Conservation (phyloP, 306 rosid genomes). For the Sesbania bispinosa region DNA sequence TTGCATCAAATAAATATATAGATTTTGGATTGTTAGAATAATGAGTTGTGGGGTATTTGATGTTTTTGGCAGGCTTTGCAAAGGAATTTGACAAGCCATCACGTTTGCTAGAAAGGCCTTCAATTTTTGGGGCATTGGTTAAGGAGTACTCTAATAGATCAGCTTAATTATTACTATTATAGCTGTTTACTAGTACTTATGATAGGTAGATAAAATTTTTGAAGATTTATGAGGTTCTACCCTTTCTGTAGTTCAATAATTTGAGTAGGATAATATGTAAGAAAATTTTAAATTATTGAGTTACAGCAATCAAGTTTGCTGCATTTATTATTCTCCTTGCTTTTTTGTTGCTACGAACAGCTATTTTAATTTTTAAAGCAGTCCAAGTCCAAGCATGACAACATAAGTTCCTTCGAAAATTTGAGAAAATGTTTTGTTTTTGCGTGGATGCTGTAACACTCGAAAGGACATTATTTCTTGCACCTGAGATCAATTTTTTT, state of each 20-base stretch:
- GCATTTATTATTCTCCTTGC: neutral
- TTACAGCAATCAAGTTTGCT: neutral
- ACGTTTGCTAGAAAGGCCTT: constrained; percentile 58
- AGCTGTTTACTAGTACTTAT: neutral
- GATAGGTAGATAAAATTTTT: neutral
- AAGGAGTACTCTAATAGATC: constrained; percentile 85
- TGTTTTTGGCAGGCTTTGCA: constrained; percentile 51
- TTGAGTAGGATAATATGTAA: neutral
- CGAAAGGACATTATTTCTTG: no score
- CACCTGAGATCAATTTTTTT: no score
- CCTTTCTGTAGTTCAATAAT: neutral
- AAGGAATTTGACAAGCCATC: constrained; percentile 82
- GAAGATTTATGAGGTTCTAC: neutral
- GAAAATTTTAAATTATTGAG: neutral
- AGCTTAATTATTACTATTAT: neutral
- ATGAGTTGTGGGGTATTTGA: constrained; percentile 24
- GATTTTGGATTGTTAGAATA: neutral
- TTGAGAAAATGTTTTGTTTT: no score
- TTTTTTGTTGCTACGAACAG: no score
- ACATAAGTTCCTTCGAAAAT: no score
- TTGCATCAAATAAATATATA: neutral
- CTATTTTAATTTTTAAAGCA: no score
- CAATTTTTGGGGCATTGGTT: constrained; percentile 72
- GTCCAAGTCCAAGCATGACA: no score
- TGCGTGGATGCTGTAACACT: no score